Percentiles rank a stretch among this genome's conserved stretches.
Conservation (phyloP, 164 flowering plant genomes). For the Paratinospora sagittata region DNA sequence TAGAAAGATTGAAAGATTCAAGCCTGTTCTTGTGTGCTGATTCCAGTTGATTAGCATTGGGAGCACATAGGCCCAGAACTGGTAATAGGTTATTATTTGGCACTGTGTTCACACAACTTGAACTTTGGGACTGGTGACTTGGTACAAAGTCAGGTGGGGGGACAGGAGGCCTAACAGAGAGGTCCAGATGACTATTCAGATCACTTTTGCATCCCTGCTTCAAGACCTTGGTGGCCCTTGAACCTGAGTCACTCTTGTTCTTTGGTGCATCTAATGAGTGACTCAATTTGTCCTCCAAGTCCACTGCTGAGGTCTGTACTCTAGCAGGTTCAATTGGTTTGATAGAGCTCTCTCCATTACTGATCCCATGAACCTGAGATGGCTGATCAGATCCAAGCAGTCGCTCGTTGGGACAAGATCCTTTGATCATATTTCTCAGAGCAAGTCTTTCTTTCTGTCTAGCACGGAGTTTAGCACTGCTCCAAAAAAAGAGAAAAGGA, state of each 20-base stretch:
- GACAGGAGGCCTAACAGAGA: slow-evolving; percentile 31
- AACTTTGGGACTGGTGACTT: slow-evolving; percentile 28
- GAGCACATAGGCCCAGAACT: slow-evolving; percentile 89
- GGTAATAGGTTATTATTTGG: slow-evolving; percentile 47
- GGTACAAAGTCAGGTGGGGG: slow-evolving; percentile 32
- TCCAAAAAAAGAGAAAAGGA: slow-evolving; percentile 10
- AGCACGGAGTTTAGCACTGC: slow-evolving; percentile 78
- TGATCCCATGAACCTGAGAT: slow-evolving; percentile 17
- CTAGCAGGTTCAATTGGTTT: slow-evolving; percentile 19
- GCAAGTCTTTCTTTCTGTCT: slow-evolving; percentile 88
- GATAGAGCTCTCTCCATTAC: slow-evolving; percentile 20
- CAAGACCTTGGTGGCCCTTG: slow-evolving; percentile 26
- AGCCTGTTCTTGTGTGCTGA: slow-evolving; percentile 31
- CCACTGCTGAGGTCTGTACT: slow-evolving; percentile 31
- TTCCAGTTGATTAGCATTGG: slow-evolving; percentile 60
- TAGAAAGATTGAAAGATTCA: slow-evolving; percentile 17
- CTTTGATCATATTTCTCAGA: slow-evolving; percentile 37
- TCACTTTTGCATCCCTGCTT: slow-evolving; percentile 26
- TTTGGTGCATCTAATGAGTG: slow-evolving; percentile 31
- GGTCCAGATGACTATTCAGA: slow-evolving; percentile 34
- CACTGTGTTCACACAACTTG: slow-evolving; percentile 22
- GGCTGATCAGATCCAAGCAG: slow-evolving; percentile 24
- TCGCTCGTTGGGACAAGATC: slow-evolving; percentile 24
- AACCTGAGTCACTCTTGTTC: slow-evolving; percentile 28
- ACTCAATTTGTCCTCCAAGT: slow-evolving; percentile 28